Evolutionary conservation across 257 asterid species (phyloP), one percentile per base, ranked within the genome.

Genomic region (Capsicum rhomboideum): DNA sequence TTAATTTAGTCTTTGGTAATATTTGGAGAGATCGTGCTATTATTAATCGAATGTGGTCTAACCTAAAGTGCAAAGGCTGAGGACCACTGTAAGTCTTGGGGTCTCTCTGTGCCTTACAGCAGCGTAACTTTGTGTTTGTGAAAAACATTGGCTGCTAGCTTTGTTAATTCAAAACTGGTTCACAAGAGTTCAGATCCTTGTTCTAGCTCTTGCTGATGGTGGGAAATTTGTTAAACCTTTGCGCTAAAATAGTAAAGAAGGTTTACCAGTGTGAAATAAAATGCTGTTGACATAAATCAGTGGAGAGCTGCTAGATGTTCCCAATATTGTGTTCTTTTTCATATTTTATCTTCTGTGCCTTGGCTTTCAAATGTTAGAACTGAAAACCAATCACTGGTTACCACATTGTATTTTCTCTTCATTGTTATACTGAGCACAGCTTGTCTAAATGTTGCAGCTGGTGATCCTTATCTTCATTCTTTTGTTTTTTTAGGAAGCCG

Each of bases 401-500:
- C 26, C 2, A 8, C 59, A 2, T 75, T 49, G 44, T 16, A 26
- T 26, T 75, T 75, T 75, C 44, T 75, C 81, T 26, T 75, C 81
- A 49, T 75, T 16, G 63, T 49, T 75, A n/a, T n/a, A 4, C 44
- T 16, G 44, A 26, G 4, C 61, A 8, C 40, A 18, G 17, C 40
- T 9, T 75, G 61, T 75, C 61, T 49, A 46, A 40, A 49, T 17
- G 21, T 26, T 49, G 40, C 59, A 21, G 40, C 59, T 49, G 59
- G 40, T 34, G 40, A 34, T 40, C 34, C 23, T 50, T 0, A 14
- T 75, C 16, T 49, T 49, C 9, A 49, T 21, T 21, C 5, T 1
- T 72, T 3, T 21, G 77, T 50, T 34, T 29, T 21, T 18, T 69
- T 89, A 96, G 99, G 99, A 94, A 86, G 90, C 96, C 21, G 99